A percentile compares a stretch with the other conserved stretches of the same genome.
Evolutionary conservation across 2,329 filamentous ascomycete genomes (phyloP).

Genomic region (Dryadomyces quercus-mongolicae): DNA sequence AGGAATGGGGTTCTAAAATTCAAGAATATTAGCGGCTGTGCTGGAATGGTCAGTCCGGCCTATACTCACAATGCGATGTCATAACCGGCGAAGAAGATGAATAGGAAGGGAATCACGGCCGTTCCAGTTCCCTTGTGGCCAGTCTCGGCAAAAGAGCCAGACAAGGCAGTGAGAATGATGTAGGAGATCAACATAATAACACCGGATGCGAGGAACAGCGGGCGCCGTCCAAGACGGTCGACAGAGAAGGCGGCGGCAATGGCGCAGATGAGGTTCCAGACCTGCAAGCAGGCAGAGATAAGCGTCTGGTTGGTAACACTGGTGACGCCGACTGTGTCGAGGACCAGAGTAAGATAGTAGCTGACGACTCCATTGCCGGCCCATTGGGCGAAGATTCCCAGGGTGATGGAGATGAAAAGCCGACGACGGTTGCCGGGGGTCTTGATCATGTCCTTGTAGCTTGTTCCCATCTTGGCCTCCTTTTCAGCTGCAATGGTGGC

Average conservation of each 20-base stretch:
- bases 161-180: neutral
- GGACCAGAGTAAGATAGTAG: conserved; percentile 4
- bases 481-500: conserved; percentile 4
- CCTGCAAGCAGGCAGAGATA: conserved; percentile 11
- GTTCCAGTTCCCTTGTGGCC: neutral
- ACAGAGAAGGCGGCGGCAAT: conserved; percentile 10
- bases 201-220: conserved; percentile 10
- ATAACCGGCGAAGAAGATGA: neutral
- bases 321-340: conserved; percentile 6
- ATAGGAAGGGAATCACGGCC: neutral
- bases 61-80: neutral
- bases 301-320: neutral
- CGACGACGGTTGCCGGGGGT: conserved; percentile 7
- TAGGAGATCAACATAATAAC: conserved; percentile 15
- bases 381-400: conserved; percentile 5
- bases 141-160: neutral
- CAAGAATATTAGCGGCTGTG: neutral
- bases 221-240: conserved; percentile 17
- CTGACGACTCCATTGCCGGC: conserved; percentile 2
- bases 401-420: conserved; percentile 4
- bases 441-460: conserved; percentile 20
- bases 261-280: conserved; percentile 7
- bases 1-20: neutral
- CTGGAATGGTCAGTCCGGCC: too few relatives aligned
- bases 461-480: conserved; percentile 14